Conservation (phyloP, 495 filamentous ascomycete species). For the Chaetomidium leptoderma region DNA sequence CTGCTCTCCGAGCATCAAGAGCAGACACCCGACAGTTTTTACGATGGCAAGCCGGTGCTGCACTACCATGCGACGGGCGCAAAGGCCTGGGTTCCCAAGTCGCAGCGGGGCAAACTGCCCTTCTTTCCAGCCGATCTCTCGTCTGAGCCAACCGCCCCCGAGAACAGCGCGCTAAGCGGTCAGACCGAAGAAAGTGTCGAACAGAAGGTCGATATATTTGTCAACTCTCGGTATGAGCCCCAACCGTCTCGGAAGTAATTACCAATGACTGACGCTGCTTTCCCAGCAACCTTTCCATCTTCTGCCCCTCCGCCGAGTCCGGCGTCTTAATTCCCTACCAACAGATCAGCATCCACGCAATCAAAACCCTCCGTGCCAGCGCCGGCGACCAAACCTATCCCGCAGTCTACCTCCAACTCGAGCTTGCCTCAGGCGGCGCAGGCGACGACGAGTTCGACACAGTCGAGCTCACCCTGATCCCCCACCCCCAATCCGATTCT, state of each 20-base stretch:
- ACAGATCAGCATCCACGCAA: slow-evolving; percentile 80
- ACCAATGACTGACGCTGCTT: slow-evolving; percentile 15
- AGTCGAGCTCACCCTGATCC: slow-evolving; percentile 71
- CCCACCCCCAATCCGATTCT: slow-evolving; percentile 22
- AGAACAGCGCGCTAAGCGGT: slow-evolving; percentile 34
- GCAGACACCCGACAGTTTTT: slow-evolving; percentile 80
- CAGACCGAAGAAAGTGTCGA: slow-evolving; percentile 32
- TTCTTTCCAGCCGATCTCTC: slow-evolving; percentile 46
- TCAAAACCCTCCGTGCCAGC: slow-evolving; percentile 51
- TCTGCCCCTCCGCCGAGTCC: slow-evolving; percentile 52
- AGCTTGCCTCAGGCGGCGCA: slow-evolving; percentile 51
- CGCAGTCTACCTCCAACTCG: slow-evolving; percentile 77
- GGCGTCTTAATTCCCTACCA: slow-evolving; percentile 85
- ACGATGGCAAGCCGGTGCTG: slow-evolving; percentile 70
- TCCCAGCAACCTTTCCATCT: slow-evolving; percentile 67
- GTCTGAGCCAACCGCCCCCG: slow-evolving; percentile 30
- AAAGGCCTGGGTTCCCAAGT: slow-evolving; percentile 52
- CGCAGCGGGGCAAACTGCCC: slow-evolving; percentile 43
- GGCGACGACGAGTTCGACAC: slow-evolving; percentile 66
- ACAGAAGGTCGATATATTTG: slow-evolving; percentile 65
- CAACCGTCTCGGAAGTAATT: background rate
- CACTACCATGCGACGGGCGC: slow-evolving; percentile 64
- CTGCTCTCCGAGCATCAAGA: slow-evolving; percentile 74
- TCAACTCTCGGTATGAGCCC: slow-evolving; percentile 65
- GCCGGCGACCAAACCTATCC: slow-evolving; percentile 35